Evolutionary conservation across 1,284 basidiomycete species (phyloP).

Genomic region (Boletus sp.): DNA sequence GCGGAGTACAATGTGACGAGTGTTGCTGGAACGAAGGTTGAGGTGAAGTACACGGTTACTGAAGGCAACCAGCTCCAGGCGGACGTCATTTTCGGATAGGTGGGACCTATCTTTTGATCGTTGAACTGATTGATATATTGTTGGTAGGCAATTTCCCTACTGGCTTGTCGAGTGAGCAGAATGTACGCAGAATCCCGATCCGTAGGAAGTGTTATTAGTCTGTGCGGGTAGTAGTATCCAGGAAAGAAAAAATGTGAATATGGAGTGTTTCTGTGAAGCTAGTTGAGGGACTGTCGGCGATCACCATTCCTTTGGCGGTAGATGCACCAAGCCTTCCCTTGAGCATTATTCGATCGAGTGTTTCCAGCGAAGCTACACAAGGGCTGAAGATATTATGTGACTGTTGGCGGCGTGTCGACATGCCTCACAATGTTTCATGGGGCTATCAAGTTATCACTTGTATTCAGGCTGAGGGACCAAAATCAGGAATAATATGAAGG

Average conservation of each 20-base stretch:
- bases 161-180: background rate
- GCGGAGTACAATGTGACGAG: conserved; percentile 9
- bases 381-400: too few species aligned
- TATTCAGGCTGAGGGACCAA: too few species aligned
- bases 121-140: background rate
- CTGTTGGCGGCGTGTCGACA: too few species aligned
- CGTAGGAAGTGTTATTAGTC: background rate
- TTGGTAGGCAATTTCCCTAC: background rate
- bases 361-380: too few species aligned
- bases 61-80: conserved; percentile 13
- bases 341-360: too few species aligned
- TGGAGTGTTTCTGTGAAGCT: background rate
- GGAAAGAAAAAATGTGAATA: background rate
- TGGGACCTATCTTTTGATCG: background rate
- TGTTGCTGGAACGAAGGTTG: conserved; percentile 5
- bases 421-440: too few species aligned
- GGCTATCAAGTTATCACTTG: too few species aligned
- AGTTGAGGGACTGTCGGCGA: background rate
- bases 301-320: too few species aligned
- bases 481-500: too few species aligned
- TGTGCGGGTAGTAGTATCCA: background rate
- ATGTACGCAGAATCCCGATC: background rate
- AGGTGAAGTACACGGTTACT: conserved; percentile 6
- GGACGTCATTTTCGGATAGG: conserved; percentile 17
- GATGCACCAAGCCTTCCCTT: too few species aligned